Evolutionary conservation across 1,139 yeast species (phyloP).

Genomic region (Zygotorulaspora mrakii): DNA sequence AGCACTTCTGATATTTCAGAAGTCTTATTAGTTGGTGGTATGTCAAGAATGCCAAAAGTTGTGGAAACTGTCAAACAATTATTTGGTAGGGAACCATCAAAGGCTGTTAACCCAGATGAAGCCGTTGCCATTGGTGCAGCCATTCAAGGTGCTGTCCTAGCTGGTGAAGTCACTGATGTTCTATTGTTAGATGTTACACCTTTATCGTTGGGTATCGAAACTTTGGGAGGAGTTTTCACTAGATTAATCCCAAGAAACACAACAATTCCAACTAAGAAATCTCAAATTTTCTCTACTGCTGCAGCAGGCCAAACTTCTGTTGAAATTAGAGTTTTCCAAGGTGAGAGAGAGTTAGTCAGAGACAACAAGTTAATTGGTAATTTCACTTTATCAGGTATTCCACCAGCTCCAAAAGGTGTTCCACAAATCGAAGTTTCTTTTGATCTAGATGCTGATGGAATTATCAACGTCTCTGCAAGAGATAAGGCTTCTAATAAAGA

Average conservation of each 20-base stretch:
- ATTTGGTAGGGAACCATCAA: slow-evolving; percentile 94
- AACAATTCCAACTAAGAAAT: slow-evolving; percentile 94
- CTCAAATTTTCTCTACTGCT: slow-evolving; percentile 97
- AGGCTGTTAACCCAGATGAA: slow-evolving; percentile 99
- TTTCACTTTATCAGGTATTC: slow-evolving; percentile 92
- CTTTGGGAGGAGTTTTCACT: slow-evolving; percentile 98
- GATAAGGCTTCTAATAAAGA: slow-evolving; percentile 99
- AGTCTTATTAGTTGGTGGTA: slow-evolving; percentile 98
- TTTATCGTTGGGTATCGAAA: slow-evolving; percentile 95
- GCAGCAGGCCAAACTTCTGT: slow-evolving; percentile 99
- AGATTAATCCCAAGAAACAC: slow-evolving; percentile 97
- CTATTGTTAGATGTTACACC: slow-evolving; percentile 95
- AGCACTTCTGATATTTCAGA: slow-evolving; percentile 84
- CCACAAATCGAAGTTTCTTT: slow-evolving; percentile 98
- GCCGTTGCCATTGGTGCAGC: slow-evolving; percentile 99
- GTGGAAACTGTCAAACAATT: slow-evolving; percentile 89
- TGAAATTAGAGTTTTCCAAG: slow-evolving; percentile 98
- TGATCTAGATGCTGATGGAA: slow-evolving; percentile 98
- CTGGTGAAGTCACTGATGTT: slow-evolving; percentile 97
- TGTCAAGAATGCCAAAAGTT: slow-evolving; percentile 99
- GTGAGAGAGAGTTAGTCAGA: slow-evolving; percentile 98
- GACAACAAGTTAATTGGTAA: slow-evolving; percentile 98
- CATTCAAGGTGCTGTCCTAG: slow-evolving; percentile 97
- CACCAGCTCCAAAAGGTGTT: slow-evolving; percentile 99
- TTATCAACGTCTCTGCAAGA: slow-evolving; percentile 96